Percentiles rank a stretch among this genome's conserved stretches.
Evolutionary conservation across 2,329 filamentous ascomycete genomes (phyloP).

Genomic region (Diaporthe destruens): DNA sequence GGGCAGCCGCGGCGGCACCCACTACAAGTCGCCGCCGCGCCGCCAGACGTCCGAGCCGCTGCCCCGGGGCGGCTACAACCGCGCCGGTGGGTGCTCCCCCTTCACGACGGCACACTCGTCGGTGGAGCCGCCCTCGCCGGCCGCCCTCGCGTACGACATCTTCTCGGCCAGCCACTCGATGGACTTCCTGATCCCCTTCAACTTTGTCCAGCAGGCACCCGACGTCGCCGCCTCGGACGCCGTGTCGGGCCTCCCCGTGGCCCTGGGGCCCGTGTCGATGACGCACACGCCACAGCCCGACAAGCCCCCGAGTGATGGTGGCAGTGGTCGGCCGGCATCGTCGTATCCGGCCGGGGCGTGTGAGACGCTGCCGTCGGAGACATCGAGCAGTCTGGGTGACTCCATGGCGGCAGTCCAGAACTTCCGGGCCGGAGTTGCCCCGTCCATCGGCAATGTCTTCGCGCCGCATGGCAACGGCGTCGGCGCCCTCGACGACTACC

Average conservation of each 20-base stretch:
- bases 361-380: background rate
- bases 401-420: background rate
- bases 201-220: conserved; percentile 9
- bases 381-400: background rate
- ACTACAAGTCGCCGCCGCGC: background rate
- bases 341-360: background rate
- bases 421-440: rapidly evolving
- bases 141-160: conserved; percentile 21
- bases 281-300: background rate
- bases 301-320: background rate
- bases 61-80: background rate
- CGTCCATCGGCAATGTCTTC: background rate
- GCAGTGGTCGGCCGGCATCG: background rate
- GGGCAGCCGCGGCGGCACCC: too few species aligned
- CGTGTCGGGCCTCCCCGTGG: background rate
- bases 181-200: conserved; percentile 13
- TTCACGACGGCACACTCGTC: background rate
- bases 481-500: background rate
- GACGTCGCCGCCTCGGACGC: background rate
- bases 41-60: conserved; percentile 24
- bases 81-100: background rate
- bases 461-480: background rate
- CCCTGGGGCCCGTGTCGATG: background rate
- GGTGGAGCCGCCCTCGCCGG: background rate
- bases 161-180: conserved; percentile 18